phyloP scores from a whole-genome alignment of 2,329 filamentous ascomycete genomes.

The Penicillium sp. region DNA sequence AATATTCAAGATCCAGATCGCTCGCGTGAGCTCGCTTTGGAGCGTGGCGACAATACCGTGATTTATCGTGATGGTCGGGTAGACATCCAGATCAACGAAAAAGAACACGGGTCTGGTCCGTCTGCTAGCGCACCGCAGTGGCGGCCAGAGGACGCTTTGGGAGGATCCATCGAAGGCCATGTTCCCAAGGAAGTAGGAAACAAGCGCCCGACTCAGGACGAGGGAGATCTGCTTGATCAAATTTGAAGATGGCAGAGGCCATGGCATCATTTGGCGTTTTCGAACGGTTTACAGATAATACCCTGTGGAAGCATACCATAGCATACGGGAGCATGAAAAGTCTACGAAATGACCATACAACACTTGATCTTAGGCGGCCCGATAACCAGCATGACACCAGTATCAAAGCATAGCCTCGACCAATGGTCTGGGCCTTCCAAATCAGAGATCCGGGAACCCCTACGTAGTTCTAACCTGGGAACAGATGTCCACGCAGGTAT shows the following conservation, averaged over 20 bases:
- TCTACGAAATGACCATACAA: conserved; percentile 20
- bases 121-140: conserved; percentile 31
- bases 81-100: conserved; percentile 36
- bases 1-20: conserved; percentile 24
- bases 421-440: conserved; percentile 9
- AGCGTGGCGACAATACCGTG: conserved; percentile 34
- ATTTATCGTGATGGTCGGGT: conserved; percentile 31
- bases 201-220: conserved; percentile 28
- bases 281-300: conserved; percentile 19
- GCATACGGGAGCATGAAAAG: conserved; percentile 9
- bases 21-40: conserved; percentile 34
- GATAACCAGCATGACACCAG: conserved; percentile 2
- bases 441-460: conserved; percentile 13
- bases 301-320: conserved; percentile 14
- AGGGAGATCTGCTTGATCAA: conserved; percentile 52
- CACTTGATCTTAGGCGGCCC: neutral
- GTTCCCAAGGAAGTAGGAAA: conserved; percentile 28
- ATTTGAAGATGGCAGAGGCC: conserved; percentile 30
- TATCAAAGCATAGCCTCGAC: conserved; percentile 4
- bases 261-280: conserved; percentile 13
- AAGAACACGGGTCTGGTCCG: conserved; percentile 17
- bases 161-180: conserved; percentile 46
- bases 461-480: conserved; percentile 23
- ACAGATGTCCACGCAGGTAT: conserved; percentile 6
- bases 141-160: conserved; percentile 33